Evolutionary conservation across 2,329 filamentous ascomycete genomes (phyloP), one percentile per base, ranked within the genome.

Genomic region (Hypoxylon sp.): DNA sequence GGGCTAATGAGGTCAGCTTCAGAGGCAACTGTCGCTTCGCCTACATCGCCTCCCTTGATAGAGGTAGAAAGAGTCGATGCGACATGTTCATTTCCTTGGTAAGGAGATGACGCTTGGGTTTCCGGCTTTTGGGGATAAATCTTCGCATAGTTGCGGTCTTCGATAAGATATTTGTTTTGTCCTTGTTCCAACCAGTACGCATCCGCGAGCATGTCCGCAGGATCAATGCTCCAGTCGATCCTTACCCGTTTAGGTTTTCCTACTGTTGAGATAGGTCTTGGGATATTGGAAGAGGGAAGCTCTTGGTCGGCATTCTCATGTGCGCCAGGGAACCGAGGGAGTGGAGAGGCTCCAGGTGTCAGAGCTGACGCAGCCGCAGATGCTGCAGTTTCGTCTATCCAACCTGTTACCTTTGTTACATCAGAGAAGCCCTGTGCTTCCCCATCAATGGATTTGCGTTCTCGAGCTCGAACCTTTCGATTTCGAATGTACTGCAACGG

Each of bases 401-500:
- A 98, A 32, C 85, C 82, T 56, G 87, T 87, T 6, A 97, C 93
- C 49, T 84, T 87, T 2, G 87, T 83, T 1, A 93, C 83, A 77
- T 98, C 90, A 41, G 88, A 85, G 82, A 97, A 98, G 0, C 92
- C 93, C 72, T 92, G 90, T 1, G 85, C 84, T 68, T 93, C 89
- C 14, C 92, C 89, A 74, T 96, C 89, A 34, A 97, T 90, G 0
- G 86, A 81, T 70, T 87, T 90, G 43, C 93, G 88, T 80, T 97
- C 93, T 14, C 94, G 87, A 25, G 91, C 91, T 68, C 96, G 87
- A 11, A 96, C 87, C 77, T 94, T 95, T 51, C 95, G 88, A 76
- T 99, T 98, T 19, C 96, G 90, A 60, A 98, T 92, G 73, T 93
- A 93, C 79, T 98, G 96, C 23, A 99, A 81, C 3, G 95, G 96